Base-by-base conservation (phyloP, 495 filamentous ascomycete genomes). In the Corynascus novoguineensis region DNA sequence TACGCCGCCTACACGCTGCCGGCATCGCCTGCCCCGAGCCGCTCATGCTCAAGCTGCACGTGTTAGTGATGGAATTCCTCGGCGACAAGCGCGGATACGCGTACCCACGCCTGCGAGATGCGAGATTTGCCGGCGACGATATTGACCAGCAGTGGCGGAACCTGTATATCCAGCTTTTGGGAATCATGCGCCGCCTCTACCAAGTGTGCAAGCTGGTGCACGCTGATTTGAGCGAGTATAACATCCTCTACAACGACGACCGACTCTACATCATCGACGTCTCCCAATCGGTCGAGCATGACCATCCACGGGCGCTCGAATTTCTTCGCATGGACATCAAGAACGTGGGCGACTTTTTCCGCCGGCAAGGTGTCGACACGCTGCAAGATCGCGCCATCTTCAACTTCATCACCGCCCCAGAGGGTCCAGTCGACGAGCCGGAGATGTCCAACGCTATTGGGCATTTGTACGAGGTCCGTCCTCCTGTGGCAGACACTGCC, bases 311-410 rank as follows among this genome's bases (percentile, higher is more conserved):
- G 57, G 90, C 86, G 31, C 77, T 95, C 19, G 90, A 97, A 68
- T 97, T 98, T 69, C 74, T 97, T 57, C 83, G 92, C 19, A 97
- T 95, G 89, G 93, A 98, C 69, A 88, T 97, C 71, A 97, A 96
- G 78, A 98, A 98, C 64, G 82, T 93, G 3, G 84, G 81, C 41
- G 90, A 95, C 65, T 98, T 93, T 74, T 98, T 98, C 80, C 72
- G 83, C 48, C 80, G 87, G 4, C 86, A 95, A 64, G 87, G 85
- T 45, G 89, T 97, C 3, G 82, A 92, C 58, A 85, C 80, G 0
- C 75, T 97, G 10, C 66, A 83, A 4, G 91, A 97, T 63, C 82
- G 83, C 22, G 71, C 78, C 0, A 71, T 89, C 8, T 97, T 93
- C 73, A 79, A 85, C 46, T 97, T 96, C 70, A 83, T 96, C 60